Percentiles rank a stretch among this genome's conserved stretches.
Evolutionary conservation across 345 rosid genomes (phyloP).

Genomic region (Brassica rapa): DNA sequence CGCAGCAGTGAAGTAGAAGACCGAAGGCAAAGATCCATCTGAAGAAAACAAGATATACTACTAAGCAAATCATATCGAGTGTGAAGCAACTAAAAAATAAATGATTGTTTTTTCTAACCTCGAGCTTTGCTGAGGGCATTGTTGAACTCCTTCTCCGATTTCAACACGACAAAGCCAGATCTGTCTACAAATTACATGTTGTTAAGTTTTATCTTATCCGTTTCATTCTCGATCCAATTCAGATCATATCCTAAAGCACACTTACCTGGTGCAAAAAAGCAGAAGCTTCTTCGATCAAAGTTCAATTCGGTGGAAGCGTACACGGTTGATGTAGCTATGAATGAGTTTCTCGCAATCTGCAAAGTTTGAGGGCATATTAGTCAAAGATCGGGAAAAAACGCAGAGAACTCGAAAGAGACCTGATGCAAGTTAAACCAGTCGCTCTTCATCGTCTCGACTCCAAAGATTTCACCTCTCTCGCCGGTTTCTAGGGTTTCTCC

Average conservation of each 20-base stretch:
- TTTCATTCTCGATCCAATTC: not conserved
- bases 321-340: constrained; percentile 30
- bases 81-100: constrained; percentile 3
- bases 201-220: too few relatives aligned
- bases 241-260: not conserved
- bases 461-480: constrained; percentile 13
- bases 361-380: not conserved
- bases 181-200: constrained; percentile 41
- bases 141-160: constrained; percentile 61
- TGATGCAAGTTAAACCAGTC: constrained; percentile 36
- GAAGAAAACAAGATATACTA: constrained; percentile 11
- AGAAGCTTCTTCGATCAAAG: constrained; percentile 32
- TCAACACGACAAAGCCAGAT: constrained; percentile 47
- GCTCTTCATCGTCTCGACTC: constrained; percentile 30
- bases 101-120: constrained; percentile 47
- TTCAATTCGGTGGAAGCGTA: constrained; percentile 35
- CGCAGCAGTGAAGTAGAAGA: constrained; percentile 76
- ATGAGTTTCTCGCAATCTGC: constrained; percentile 31
- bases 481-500: constrained; percentile 31
- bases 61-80: not conserved
- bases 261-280: constrained; percentile 27
- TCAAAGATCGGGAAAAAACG: not conserved
- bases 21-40: constrained; percentile 63
- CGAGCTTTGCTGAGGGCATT: constrained; percentile 50
- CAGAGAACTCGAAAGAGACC: constrained; percentile 10